Conservation (phyloP, 495 filamentous ascomycete genomes). For the Stereocaulon alpinum region DNA sequence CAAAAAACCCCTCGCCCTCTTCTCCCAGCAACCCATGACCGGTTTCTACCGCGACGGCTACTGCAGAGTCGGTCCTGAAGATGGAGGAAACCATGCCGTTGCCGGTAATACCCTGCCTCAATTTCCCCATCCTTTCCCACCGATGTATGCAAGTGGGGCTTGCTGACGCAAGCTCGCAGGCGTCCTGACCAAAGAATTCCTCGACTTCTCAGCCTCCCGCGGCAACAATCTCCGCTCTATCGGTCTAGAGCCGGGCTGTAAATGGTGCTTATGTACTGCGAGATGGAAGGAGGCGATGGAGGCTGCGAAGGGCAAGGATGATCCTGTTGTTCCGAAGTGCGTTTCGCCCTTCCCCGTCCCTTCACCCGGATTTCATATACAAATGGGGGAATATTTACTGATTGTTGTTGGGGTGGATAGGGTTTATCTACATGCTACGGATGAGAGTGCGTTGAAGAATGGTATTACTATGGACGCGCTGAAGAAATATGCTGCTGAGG, state of each 20-base stretch:
- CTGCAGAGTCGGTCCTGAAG: constrained; percentile 39
- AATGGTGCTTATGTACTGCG: constrained; percentile 49
- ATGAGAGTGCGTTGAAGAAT: constrained; percentile 22
- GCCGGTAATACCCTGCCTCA: constrained; percentile 21
- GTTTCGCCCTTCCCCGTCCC: background rate
- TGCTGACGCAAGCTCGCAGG: constrained; percentile 15
- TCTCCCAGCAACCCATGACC: constrained; percentile 46
- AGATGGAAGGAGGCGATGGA: constrained; percentile 33
- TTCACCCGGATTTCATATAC: background rate
- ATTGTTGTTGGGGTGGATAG: background rate
- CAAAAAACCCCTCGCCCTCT: constrained; percentile 44
- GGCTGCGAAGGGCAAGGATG: constrained; percentile 27
- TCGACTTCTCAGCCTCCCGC: constrained; percentile 45
- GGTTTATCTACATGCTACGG: constrained; percentile 24
- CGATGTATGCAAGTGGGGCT: too few relatives aligned
- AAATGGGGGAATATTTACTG: background rate
- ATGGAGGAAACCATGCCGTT: constrained; percentile 41
- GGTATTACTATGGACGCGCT: constrained; percentile 23
- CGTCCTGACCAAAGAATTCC: constrained; percentile 48
- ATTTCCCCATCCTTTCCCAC: background rate
- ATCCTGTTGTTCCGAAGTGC: constrained; percentile 25
- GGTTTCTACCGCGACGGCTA: constrained; percentile 53
- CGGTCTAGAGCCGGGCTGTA: constrained; percentile 45
- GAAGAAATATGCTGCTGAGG: constrained; percentile 25
- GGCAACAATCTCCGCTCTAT: constrained; percentile 46